Percentiles rank a stretch among this genome's conserved stretches.
phyloP scores from a whole-genome alignment of 2,329 filamentous ascomycete species.

The Stachybotrys echinatus region DNA sequence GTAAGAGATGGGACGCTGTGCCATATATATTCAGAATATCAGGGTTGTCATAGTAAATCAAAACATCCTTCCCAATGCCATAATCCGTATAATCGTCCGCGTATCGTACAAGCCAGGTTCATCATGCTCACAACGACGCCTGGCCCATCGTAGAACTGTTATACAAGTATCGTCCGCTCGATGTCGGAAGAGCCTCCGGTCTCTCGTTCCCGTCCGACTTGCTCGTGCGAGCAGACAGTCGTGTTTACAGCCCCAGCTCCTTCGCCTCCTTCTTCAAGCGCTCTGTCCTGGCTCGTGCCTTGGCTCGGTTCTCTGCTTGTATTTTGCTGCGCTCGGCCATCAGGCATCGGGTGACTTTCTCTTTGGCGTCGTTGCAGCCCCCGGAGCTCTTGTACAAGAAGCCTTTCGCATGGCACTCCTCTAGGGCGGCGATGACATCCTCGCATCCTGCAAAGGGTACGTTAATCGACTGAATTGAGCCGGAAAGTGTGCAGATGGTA shows the following conservation, averaged over 20 bases:
- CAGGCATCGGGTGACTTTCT: slow-evolving; percentile 78
- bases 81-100: not conserved
- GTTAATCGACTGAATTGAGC: not conserved
- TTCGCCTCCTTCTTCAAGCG: slow-evolving; percentile 71
- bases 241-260: slow-evolving; percentile 29
- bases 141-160: not conserved
- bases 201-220: not conserved
- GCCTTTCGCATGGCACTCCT: slow-evolving; percentile 89
- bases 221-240: not conserved
- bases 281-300: slow-evolving; percentile 62
- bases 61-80: not conserved
- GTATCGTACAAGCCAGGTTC: not conserved
- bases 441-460: slow-evolving; percentile 67
- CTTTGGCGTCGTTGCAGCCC: slow-evolving; percentile 84
- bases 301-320: slow-evolving; percentile 68
- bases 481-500: not conserved
- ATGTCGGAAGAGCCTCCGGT: not conserved
- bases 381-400: slow-evolving; percentile 90
- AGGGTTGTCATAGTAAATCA: not conserved
- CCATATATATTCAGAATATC: not conserved
- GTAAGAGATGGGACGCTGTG: slow-evolving; percentile 15
- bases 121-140: not conserved
- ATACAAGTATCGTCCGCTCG: not conserved
- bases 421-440: slow-evolving; percentile 87
- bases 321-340: slow-evolving; percentile 73